Base-by-base conservation (phyloP, 805 yeast genomes). In the Lachancea nothofagi region DNA sequence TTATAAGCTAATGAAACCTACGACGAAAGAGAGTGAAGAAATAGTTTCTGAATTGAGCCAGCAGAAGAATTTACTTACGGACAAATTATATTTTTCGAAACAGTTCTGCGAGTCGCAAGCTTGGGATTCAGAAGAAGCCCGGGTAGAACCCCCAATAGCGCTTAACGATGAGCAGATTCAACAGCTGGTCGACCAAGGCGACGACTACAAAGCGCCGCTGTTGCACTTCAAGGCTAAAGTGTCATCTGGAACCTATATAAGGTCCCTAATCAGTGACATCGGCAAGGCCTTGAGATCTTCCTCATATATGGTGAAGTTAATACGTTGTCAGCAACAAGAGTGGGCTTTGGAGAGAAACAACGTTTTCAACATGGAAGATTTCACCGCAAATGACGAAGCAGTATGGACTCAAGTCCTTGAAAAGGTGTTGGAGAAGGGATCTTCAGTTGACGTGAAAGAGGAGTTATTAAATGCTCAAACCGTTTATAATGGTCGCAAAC, bases 221-320 rank as follows among this genome's bases (percentile, higher is more conserved):
- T 52, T 90, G 19, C 89, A 83, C 51, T 76, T 93, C 49, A 74
- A 72, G 12, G 76, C 94, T 3, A 72, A 75, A 25, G 98, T 90
- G 1, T 83, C 96, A 1, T 87, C 97, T 0, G 99, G 99, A 1
- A 93, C 97, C 0, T 93, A 93, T 54, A 88, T 93, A 35, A 73
- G 99, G 49, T 83, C 96, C 2, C 65, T 93, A 39, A 71, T 93
- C 35, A 86, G 95, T 62, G 99, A 93, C 54, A 69, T 85, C 31
- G 97, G 95, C 2, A 74, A 83, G 44, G 83, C 90, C 0, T 65
- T 89, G 55, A 80, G 82, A 13, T 77, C 89, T 0, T 76, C 85
- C 19, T 86, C 95, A 0, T 87, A 87, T 55, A 89, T 93, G 96
- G 95, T 83, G 7, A 78, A 78, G 49, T 72, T 93, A 41, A 71